Base-by-base conservation (phyloP, 768 basidiomycete genomes). In the Suillus luteus region DNA sequence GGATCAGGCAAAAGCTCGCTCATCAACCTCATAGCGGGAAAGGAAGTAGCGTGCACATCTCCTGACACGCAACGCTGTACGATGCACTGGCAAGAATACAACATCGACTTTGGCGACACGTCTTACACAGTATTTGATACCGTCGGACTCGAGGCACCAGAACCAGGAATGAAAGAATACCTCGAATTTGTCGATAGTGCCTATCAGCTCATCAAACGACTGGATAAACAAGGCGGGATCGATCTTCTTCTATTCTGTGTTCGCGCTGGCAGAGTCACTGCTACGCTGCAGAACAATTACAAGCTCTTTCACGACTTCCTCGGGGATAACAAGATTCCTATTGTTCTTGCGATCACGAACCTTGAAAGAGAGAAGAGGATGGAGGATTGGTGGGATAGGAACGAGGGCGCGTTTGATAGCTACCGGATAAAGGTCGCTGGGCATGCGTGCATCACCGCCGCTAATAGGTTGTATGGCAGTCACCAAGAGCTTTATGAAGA, bases 261-360 rank as follows among this genome's bases (percentile, higher is more conserved):
- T 27, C 77, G 78, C 7, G 73, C 68, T 11, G 71, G 73, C 10
- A 69, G 76, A 63, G 72, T 75, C 46, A 78, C 71, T 0, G 65
- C 70, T 9, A 69, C 69, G 55, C 68, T 67, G 60, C 69, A 70
- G 38, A 76, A 67, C 54, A 79, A 77, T 51, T 78, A 74, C 57
- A 66, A 65, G 5, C 19, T 81, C 19, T 80, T 81, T 68, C 66
- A 74, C 46, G 75, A 82, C 55, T 73, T 80, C 41, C 76, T 82
- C 5, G 81, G 82, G 46, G 71, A 67, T 59, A 65, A 64, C 37
- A 62, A 71, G 38, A 75, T 79, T 4, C 78, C 78, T 2, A 68
- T 73, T 24, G 65, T 76, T 0, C 52, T 79, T 8, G 73, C 72
- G 10, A 63, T 78, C 11, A 78, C 76, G 1, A 71, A 75, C 35